Evolutionary conservation across 1,284 basidiomycete species (phyloP).

Genomic region (Cryptococcus deneoformans): DNA sequence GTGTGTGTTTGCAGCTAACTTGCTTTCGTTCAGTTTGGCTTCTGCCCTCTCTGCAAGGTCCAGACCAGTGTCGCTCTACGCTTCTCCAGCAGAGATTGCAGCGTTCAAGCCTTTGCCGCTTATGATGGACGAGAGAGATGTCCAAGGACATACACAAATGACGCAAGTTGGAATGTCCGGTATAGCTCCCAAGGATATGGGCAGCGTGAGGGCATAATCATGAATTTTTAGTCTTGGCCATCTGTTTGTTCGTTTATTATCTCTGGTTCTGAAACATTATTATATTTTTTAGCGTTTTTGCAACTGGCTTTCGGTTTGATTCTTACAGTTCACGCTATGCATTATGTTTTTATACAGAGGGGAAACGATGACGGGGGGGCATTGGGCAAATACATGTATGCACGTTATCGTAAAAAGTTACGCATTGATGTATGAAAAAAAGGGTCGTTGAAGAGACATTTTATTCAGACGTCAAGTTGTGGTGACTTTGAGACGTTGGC

Average conservation of each 20-base stretch:
- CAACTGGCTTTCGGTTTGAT: no score
- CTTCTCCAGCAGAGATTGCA: slow-evolving; percentile 20
- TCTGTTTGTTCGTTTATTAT: no score
- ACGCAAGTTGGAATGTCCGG: no score
- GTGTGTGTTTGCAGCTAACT: background rate
- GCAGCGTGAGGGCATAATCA: no score
- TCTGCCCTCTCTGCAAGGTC: background rate
- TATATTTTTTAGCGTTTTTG: no score
- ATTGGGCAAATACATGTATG: background rate
- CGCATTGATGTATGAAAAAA: background rate
- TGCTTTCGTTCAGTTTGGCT: background rate
- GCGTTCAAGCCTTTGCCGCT: slow-evolving; percentile 13
- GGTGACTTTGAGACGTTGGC: slow-evolving; percentile 8
- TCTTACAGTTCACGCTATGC: no score
- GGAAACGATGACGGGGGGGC: background rate
- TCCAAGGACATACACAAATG: no score
- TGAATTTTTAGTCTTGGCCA: no score
- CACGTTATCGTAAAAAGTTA: background rate
- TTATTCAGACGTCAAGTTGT: background rate
- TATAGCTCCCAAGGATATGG: no score
- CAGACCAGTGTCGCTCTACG: slow-evolving; percentile 16
- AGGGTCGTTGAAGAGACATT: background rate
- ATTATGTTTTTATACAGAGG: no score
- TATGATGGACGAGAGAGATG: no score
- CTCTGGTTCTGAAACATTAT: no score